A percentile compares a stretch with the other conserved stretches of the same genome.
Evolutionary conservation across 1,284 basidiomycete genomes (phyloP).

Genomic region (Malassezia furfur): DNA sequence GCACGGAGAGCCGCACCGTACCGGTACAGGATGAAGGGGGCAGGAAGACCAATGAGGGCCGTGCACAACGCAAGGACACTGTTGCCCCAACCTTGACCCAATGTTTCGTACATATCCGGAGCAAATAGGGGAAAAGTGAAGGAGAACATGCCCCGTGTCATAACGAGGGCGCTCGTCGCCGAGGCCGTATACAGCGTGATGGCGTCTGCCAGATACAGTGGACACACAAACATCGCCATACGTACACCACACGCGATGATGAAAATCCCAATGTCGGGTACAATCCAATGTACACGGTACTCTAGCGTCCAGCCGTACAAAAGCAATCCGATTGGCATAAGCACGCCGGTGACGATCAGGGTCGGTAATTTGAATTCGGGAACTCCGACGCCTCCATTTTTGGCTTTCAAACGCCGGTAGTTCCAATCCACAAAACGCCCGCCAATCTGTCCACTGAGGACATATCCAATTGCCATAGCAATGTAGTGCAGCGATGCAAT

Average conservation of each 20-base stretch:
- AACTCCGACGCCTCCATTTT: slow-evolving; percentile 55
- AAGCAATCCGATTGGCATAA: slow-evolving; percentile 57
- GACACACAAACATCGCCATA: slow-evolving; percentile 7
- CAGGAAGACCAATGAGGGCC: slow-evolving; percentile 22
- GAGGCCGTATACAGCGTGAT: slow-evolving; percentile 19
- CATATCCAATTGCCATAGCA: slow-evolving; percentile 51
- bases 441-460: slow-evolving; percentile 54
- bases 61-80: slow-evolving; percentile 23
- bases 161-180: slow-evolving; percentile 14
- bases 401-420: slow-evolving; percentile 54
- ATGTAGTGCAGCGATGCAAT: slow-evolving; percentile 61
- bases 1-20: neutral
- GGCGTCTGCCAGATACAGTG: slow-evolving; percentile 23
- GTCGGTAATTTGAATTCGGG: slow-evolving; percentile 52
- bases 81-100: slow-evolving; percentile 54
- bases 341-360: slow-evolving; percentile 56
- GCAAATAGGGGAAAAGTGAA: slow-evolving; percentile 61
- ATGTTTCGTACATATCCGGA: slow-evolving; percentile 59
- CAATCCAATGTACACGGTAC: slow-evolving; percentile 58
- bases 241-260: slow-evolving; percentile 21
- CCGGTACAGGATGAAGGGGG: slow-evolving; percentile 9
- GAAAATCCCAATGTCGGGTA: slow-evolving; percentile 52
- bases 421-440: slow-evolving; percentile 56
- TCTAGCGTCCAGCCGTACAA: slow-evolving; percentile 61
- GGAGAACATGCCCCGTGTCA: slow-evolving; percentile 7